These are phyloP conservation scores for Neurospora tetrasperma DNA, from an alignment of 495 filamentous ascomycete species.

Conservation along the genomic window DNA sequence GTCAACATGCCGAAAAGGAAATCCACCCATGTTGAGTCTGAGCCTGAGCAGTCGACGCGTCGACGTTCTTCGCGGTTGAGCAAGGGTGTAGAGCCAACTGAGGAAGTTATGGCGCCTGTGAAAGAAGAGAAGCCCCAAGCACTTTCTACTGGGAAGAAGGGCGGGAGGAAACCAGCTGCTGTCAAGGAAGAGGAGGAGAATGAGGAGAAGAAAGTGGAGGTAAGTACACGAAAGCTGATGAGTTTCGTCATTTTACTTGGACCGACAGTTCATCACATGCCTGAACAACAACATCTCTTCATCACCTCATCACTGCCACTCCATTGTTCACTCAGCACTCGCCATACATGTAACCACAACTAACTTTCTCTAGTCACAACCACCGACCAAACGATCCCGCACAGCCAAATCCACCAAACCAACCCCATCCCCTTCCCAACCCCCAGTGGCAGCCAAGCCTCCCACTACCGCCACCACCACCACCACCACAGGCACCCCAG, in stretches of 20 bases:
- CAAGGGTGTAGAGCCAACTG: not conserved
- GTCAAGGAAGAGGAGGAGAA: not conserved
- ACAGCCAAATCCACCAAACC: not conserved
- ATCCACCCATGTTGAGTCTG: slow-evolving; percentile 8
- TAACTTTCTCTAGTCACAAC: not conserved
- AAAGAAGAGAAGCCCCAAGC: not conserved
- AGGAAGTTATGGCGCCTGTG: not conserved
- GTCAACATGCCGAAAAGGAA: slow-evolving; percentile 32
- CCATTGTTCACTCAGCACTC: not conserved
- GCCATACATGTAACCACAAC: not conserved
- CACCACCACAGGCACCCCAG: not conserved
- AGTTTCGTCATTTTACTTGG: not conserved
- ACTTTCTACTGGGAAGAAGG: not conserved
- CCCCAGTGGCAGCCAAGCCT: too few relatives aligned
- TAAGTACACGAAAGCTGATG: not conserved
- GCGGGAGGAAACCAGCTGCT: not conserved
- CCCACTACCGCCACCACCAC: not conserved
- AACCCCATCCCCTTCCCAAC: not conserved
- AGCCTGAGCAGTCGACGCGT: slow-evolving; percentile 1
- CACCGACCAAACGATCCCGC: slow-evolving; percentile 2
- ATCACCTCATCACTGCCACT: not conserved
- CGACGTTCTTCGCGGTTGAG: not conserved
- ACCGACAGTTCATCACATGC: not conserved
- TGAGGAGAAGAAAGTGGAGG: not conserved
- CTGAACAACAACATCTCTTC: not conserved